These are phyloP conservation scores for Neonothopanus nambi DNA, from an alignment of 1,284 basidiomycete genomes.

Conservation along the genomic window DNA sequence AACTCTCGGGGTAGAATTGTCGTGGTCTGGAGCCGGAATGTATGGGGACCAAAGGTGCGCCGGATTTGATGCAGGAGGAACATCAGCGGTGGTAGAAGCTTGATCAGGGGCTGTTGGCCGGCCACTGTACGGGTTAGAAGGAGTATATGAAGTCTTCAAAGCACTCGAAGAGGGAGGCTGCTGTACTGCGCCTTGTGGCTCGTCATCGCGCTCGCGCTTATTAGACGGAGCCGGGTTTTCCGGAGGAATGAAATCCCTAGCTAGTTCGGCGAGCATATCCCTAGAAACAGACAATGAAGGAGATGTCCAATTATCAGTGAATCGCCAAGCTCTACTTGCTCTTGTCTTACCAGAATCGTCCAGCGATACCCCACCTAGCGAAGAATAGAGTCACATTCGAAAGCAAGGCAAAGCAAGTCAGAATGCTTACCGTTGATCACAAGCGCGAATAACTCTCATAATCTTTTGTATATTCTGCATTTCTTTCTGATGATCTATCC, in stretches of 20 bases:
- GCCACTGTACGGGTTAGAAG: neutral
- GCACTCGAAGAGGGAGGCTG: neutral
- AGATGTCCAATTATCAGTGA: neutral
- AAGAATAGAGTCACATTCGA: neutral
- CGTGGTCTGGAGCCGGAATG: neutral
- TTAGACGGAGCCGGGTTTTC: constrained; percentile 3
- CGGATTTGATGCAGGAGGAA: neutral
- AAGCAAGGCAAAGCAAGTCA: neutral
- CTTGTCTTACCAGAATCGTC: constrained; percentile 14
- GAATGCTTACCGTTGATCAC: constrained; percentile 10
- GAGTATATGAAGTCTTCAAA: neutral
- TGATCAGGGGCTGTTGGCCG: too few relatives aligned
- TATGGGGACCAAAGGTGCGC: neutral
- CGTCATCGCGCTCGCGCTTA: constrained; percentile 8
- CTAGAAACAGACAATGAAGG: neutral
- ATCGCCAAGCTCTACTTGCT: too few relatives aligned
- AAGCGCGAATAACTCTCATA: constrained; percentile 7
- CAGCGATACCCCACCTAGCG: constrained; percentile 14
- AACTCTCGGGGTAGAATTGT: too few relatives aligned
- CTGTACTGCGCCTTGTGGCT: neutral
- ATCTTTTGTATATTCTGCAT: constrained; percentile 10
- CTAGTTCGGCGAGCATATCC: constrained; percentile 16
- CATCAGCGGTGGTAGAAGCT: neutral
- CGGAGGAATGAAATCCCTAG: constrained; percentile 6
- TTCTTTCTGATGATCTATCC: constrained; percentile 12